phyloP scores from a whole-genome alignment of 495 filamentous ascomycete species.

The Tuber aestivum region DNA sequence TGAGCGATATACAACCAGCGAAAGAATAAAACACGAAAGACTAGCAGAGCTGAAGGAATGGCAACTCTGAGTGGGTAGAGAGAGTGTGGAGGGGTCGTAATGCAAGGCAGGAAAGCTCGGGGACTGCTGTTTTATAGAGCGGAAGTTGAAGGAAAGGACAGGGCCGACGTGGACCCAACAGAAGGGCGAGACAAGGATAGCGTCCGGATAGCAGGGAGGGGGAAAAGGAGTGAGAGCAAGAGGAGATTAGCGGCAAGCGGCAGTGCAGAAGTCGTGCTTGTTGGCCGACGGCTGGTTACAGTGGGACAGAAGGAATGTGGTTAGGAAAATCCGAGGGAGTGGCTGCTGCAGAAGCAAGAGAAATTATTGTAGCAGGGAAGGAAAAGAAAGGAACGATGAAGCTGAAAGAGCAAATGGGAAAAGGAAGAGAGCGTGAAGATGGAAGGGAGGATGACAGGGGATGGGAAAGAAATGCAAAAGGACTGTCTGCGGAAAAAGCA shows the following conservation, averaged over 20 bases:
- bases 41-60: slow-evolving; percentile 34
- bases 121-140: slow-evolving; percentile 30
- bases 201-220: not conserved
- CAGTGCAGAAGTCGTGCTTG: slow-evolving; percentile 12
- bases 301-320: slow-evolving; percentile 19
- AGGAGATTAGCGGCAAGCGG: slow-evolving; percentile 18
- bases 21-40: slow-evolving; percentile 23
- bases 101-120: slow-evolving; percentile 14
- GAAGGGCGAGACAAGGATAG: slow-evolving; percentile 20
- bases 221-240: slow-evolving; percentile 18
- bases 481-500: not conserved
- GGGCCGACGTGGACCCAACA: slow-evolving; percentile 37
- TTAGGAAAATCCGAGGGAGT: slow-evolving; percentile 13
- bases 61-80: slow-evolving; percentile 29
- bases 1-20: slow-evolving; percentile 32
- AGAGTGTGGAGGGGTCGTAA: slow-evolving; percentile 18
- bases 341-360: slow-evolving; percentile 20
- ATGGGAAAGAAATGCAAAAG: slow-evolving; percentile 8
- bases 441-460: slow-evolving; percentile 1
- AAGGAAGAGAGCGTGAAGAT: slow-evolving; percentile 7
- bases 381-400: slow-evolving; percentile 1
- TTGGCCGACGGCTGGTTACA: slow-evolving; percentile 2
- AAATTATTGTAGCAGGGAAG: not conserved
- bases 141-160: slow-evolving; percentile 21
- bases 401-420: not conserved